A percentile compares a stretch with the other conserved stretches of the same genome.
Conservation (phyloP, 371 early-diverging fungal genomes). For the Mucor lusitanicus region DNA sequence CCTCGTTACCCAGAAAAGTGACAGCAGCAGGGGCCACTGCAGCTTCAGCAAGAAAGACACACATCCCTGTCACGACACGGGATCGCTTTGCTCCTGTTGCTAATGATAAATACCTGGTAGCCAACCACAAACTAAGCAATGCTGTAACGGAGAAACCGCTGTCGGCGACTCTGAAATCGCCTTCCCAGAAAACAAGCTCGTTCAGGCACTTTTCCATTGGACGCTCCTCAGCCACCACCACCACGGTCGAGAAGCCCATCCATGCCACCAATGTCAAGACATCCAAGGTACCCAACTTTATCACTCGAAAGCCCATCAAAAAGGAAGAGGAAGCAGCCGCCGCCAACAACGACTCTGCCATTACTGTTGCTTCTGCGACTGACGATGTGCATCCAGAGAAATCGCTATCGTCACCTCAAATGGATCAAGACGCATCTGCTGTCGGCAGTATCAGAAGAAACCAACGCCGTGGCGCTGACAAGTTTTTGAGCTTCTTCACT, state of each 20-base stretch:
- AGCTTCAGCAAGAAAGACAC: slow-evolving; percentile 7
- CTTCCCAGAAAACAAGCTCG: not conserved
- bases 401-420: slow-evolving; percentile 9
- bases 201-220: slow-evolving; percentile 8
- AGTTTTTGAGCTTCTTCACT: slow-evolving; percentile 21
- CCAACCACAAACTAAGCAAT: not conserved
- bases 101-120: slow-evolving; percentile 10
- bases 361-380: not conserved
- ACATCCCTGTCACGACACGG: slow-evolving; percentile 5
- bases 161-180: not conserved
- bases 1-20: not conserved
- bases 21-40: slow-evolving; percentile 7
- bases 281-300: slow-evolving; percentile 17
- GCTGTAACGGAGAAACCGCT: not conserved
- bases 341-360: not conserved
- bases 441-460: slow-evolving; percentile 11
- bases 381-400: slow-evolving; percentile 5
- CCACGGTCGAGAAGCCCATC: not conserved
- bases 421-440: not conserved
- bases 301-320: slow-evolving; percentile 17
- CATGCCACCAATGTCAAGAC: slow-evolving; percentile 2
- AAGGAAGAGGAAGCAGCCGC: slow-evolving; percentile 2
- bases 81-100: slow-evolving; percentile 14
- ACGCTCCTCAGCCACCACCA: slow-evolving; percentile 8
- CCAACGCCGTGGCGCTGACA: slow-evolving; percentile 22